Base-by-base conservation (phyloP, 1,139 yeast genomes). In the Arxiozyma slooffiae region DNA sequence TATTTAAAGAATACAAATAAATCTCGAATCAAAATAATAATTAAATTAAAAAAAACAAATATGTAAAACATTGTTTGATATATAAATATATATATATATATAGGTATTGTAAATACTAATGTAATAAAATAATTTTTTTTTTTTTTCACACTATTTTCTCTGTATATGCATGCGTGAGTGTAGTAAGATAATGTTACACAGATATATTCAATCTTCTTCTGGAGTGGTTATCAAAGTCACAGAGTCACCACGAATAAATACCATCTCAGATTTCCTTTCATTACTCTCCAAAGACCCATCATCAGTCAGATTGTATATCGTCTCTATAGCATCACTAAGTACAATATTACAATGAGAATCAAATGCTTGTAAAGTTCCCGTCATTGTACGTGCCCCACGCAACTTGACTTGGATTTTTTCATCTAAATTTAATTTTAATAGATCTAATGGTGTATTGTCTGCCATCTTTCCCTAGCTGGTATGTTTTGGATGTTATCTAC, bases 261-360 rank as follows among this genome's bases (percentile, higher is more conserved):
- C 82, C 92, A 94, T 86, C 53, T 87, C 96, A 22, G 89, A 79
- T 54, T 76, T 74, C 64, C 86, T 87, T 44, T 82, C 84, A 22
- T 68, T 69, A 9, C 77, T 68, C 68, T 71, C 56, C 45, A 61
- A 50, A 37, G 63, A 63, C 18, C 74, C 75, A 16, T 73, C 76
- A 11, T 73, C 76, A 40, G 74, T 78, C 39, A 80, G 64, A 39
- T 74, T 74, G 63, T 79, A 86, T 48, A 90, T 81, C 9, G 85
- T 85, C 65, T 92, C 99, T 54, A 78, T 78, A 4, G 96, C 97
- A 60, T 94, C 96, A 61, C 97, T 89, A 59, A 92, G 77, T 42
- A 92, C 96, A 78, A 94, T 81, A 67, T 94, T 92, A 69, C 97
- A 92, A 69, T 92, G 97, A 47, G 95, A 85, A 68, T 92, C 97